Percentiles rank a stretch among this genome's conserved stretches.
Evolutionary conservation across 2,329 filamentous ascomycete genomes (phyloP).

Genomic region (Geoglossum cookeanum): DNA sequence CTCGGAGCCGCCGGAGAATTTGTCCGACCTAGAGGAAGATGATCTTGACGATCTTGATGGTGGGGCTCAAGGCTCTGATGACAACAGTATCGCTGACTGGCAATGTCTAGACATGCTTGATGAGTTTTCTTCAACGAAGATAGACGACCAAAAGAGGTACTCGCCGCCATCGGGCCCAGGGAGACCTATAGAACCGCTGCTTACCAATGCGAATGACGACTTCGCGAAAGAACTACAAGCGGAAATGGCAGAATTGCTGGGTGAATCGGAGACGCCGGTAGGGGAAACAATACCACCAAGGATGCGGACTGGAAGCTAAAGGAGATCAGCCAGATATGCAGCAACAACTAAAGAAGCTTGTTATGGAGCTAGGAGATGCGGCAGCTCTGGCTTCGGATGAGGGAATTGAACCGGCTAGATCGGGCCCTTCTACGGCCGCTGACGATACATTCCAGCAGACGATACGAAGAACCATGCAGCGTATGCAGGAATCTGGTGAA

Average conservation of each 20-base stretch:
- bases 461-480: constrained; percentile 84
- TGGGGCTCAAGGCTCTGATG: constrained; percentile 21
- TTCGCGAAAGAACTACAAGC: constrained; percentile 76
- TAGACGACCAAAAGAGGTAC: background rate
- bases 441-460: constrained; percentile 76
- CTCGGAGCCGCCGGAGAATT: background rate
- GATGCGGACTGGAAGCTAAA: constrained; percentile 65
- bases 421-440: constrained; percentile 19
- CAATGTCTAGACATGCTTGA: constrained; percentile 62
- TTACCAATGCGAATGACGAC: constrained; percentile 41
- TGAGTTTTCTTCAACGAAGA: constrained; percentile 45
- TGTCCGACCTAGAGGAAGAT: constrained; percentile 68
- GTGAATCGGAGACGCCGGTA: constrained; percentile 45
- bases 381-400: constrained; percentile 20
- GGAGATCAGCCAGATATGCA: constrained; percentile 46
- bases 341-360: constrained; percentile 57
- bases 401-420: constrained; percentile 6
- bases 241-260: constrained; percentile 71
- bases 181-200: constrained; percentile 15
- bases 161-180: background rate
- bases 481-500: constrained; percentile 78
- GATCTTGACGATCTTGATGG: constrained; percentile 83
- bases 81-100: constrained; percentile 6
- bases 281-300: constrained; percentile 38
- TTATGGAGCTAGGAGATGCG: constrained; percentile 48